These are phyloP conservation scores for Alectoria sarmentosa DNA, from an alignment of 495 filamentous ascomycete genomes.

Conservation along the genomic window DNA sequence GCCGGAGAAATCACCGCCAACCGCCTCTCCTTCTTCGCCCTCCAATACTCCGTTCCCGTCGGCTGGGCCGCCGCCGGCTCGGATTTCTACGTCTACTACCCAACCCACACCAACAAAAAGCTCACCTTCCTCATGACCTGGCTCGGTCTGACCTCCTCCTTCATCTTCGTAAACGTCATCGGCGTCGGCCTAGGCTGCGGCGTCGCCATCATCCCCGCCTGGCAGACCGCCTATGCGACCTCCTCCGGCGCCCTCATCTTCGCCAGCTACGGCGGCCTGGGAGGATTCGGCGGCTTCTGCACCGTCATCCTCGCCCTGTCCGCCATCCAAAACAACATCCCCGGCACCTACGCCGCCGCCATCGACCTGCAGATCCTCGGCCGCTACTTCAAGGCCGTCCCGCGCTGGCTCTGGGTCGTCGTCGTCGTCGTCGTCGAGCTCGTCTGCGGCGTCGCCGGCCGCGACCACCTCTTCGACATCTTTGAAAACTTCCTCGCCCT, in stretches of 20 bases:
- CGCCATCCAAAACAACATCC: constrained; percentile 60
- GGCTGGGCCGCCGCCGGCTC: constrained; percentile 46
- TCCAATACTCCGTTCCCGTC: constrained; percentile 49
- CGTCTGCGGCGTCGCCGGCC: constrained; percentile 46
- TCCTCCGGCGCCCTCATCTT: constrained; percentile 60
- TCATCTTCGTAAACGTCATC: constrained; percentile 52
- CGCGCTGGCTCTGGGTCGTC: constrained; percentile 44
- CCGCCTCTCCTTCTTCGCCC: constrained; percentile 57
- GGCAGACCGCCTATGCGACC: constrained; percentile 48
- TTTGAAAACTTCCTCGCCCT: constrained; percentile 52
- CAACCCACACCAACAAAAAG: constrained; percentile 40
- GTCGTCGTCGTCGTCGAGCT: constrained; percentile 45
- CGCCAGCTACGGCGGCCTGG: constrained; percentile 53
- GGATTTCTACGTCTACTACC: constrained; percentile 53
- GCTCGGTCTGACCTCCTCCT: constrained; percentile 42
- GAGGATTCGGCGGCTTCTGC: constrained; percentile 62
- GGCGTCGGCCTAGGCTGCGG: constrained; percentile 64
- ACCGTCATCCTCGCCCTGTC: constrained; percentile 60
- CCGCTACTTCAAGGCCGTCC: constrained; percentile 36
- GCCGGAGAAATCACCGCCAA: constrained; percentile 43
- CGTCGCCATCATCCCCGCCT: constrained; percentile 42
- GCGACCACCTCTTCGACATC: constrained; percentile 45
- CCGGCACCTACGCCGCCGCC: constrained; percentile 56
- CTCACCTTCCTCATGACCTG: constrained; percentile 41
- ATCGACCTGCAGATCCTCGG: constrained; percentile 46